phyloP scores from a whole-genome alignment of 805 yeast genomes.

The Monosporozyma unispora region DNA sequence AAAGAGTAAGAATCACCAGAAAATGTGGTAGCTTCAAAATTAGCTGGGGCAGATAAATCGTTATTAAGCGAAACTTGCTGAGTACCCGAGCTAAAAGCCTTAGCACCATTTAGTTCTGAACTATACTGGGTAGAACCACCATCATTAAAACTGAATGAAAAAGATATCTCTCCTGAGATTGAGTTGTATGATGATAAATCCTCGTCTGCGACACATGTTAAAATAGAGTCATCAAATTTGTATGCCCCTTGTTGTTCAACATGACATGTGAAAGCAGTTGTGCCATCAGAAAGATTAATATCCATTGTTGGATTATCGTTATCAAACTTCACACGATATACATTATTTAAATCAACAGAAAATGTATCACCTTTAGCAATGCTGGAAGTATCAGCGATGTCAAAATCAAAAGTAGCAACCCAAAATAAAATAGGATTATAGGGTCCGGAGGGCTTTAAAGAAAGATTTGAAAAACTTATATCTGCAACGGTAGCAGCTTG shows the following conservation, averaged over 20 bases:
- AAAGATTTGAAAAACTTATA: constrained; percentile 10
- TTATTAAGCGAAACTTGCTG: constrained; percentile 22
- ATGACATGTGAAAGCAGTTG: constrained; percentile 25
- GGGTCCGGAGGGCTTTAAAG: constrained; percentile 8
- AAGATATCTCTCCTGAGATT: constrained; percentile 24
- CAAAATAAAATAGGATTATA: constrained; percentile 27
- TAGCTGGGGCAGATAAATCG: constrained; percentile 20
- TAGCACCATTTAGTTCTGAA: constrained; percentile 28
- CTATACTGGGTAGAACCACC: constrained; percentile 29
- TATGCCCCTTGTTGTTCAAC: constrained; percentile 32
- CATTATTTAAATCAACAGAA: constrained; percentile 22
- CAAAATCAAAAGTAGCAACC: constrained; percentile 27
- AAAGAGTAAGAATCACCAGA: constrained; percentile 15
- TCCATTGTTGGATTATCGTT: constrained; percentile 14
- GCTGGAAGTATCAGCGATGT: constrained; percentile 12
- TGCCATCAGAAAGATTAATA: constrained; percentile 20
- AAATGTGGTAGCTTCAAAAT: constrained; percentile 18
- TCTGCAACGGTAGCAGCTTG: constrained; percentile 10
- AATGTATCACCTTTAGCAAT: constrained; percentile 23
- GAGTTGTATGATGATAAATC: constrained; percentile 14
- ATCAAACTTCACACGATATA: constrained; percentile 30
- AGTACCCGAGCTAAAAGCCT: constrained; percentile 22
- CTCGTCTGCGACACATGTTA: constrained; percentile 24
- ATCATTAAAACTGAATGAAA: constrained; percentile 26
- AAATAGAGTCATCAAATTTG: constrained; percentile 20